Base-by-base conservation (phyloP, 768 basidiomycete species). In the Boletellus emodensis region DNA sequence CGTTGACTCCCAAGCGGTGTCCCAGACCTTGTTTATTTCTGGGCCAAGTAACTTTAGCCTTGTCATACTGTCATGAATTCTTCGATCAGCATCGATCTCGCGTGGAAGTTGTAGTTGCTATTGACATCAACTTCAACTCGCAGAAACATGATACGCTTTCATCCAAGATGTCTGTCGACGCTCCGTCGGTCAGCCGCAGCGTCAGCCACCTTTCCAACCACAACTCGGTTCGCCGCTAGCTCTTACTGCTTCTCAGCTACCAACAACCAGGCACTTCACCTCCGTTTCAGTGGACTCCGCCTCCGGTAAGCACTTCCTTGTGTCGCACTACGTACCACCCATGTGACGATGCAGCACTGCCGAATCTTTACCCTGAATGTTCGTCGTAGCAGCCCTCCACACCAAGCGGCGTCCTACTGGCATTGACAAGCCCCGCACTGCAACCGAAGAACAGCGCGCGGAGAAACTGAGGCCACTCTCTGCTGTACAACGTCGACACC, bases 321-420 rank as follows among this genome's bases (percentile, higher is more conserved):
- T 9, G 34, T 58, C 38, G 6, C 28, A 39, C 17, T 46, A 13
- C 51, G 17, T 32, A 37, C 45, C 39, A 40, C 44, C 59, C 20
- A 61, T 58, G 33, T 63, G 46, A 61, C 47, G n/a, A 26, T 32
- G 24, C 44, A 61, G 59, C 45, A 24, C 38, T 33, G 35, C 45
- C 34, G 36, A 57, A 40, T 26, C 32, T 14, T 32, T 22, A n/a
- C 3, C 33, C 43, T 26, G 48, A 11, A 64, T 64, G 59, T 64
- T 64, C 32, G 53, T 62, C 17, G 59, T 62, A 13, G 44, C 61
- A 54, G 55, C 51, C 14, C 49, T 61, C 36, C 48, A 63, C 22
- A 61, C 55, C 26, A 64, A 64, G 26, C 61, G 62, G 42, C 61
- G 51, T n/a, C 53, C 42, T 3, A 44, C 33, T 14, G 9, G 17